phyloP scores from a whole-genome alignment of 2,329 filamentous ascomycete species.

The Thielaviopsis ethacetica region DNA sequence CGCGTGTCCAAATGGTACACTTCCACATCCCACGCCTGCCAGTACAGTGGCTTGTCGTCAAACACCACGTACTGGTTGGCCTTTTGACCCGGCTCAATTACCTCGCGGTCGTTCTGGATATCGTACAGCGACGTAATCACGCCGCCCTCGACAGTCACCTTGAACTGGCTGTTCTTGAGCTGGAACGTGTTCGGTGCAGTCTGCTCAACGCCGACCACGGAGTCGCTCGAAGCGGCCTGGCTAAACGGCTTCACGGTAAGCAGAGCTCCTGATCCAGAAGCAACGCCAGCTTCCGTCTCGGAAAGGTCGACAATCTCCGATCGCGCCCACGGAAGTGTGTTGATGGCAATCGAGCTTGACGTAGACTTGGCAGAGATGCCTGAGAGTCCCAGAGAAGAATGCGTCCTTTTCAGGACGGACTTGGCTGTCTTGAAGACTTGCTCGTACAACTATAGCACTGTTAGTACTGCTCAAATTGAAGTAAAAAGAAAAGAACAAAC shows the following conservation, averaged over 20 bases:
- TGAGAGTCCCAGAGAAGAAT: slow-evolving; percentile 48
- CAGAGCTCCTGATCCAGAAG: slow-evolving; percentile 38
- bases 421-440: slow-evolving; percentile 65
- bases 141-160: slow-evolving; percentile 56
- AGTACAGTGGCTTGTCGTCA: slow-evolving; percentile 93
- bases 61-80: slow-evolving; percentile 89
- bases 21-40: slow-evolving; percentile 97
- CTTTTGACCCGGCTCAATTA: slow-evolving; percentile 57
- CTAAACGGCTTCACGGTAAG: slow-evolving; percentile 35
- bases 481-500: slow-evolving; percentile 27
- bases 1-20: slow-evolving; percentile 86
- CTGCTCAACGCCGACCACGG: slow-evolving; percentile 33
- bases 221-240: slow-evolving; percentile 25
- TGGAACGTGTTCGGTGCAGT: slow-evolving; percentile 49
- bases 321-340: slow-evolving; percentile 76
- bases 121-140: slow-evolving; percentile 77
- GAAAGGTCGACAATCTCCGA: slow-evolving; percentile 55
- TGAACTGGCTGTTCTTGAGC: slow-evolving; percentile 61
- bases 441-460: slow-evolving; percentile 47
- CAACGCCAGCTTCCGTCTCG: slow-evolving; percentile 33
- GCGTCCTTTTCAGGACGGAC: slow-evolving; percentile 52
- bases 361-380: slow-evolving; percentile 24
- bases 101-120: slow-evolving; percentile 52
- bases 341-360: slow-evolving; percentile 48
- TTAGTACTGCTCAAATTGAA: slow-evolving; percentile 16